Percentiles rank a stretch among this genome's conserved stretches.
Evolutionary conservation across 805 yeast genomes (phyloP).

Genomic region (Wickerhamiella brachini): DNA sequence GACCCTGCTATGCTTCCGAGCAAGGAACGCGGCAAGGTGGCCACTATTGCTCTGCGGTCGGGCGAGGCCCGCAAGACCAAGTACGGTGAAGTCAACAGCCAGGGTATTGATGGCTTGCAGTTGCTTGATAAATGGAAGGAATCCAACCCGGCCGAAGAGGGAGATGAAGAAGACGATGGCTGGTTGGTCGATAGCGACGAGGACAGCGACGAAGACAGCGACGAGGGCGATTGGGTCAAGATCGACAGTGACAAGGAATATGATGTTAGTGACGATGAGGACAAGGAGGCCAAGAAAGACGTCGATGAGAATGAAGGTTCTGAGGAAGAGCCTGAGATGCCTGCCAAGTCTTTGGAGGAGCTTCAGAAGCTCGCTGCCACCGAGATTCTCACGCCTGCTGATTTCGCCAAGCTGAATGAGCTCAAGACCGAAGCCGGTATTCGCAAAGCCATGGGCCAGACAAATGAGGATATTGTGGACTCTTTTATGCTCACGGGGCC

Average conservation of each 20-base stretch:
- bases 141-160: conserved; percentile 40
- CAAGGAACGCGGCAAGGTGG: conserved; percentile 88
- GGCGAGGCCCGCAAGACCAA: conserved; percentile 35
- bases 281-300: conserved; percentile 28
- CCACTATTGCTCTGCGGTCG: conserved; percentile 64
- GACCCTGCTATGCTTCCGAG: conserved; percentile 90
- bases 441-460: conserved; percentile 46
- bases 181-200: conserved; percentile 41
- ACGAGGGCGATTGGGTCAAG: conserved; percentile 71
- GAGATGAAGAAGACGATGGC: conserved; percentile 48
- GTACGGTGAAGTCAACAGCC: conserved; percentile 39
- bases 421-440: conserved; percentile 74
- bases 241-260: conserved; percentile 74
- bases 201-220: conserved; percentile 30
- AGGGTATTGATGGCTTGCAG: conserved; percentile 86
- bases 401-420: conserved; percentile 89
- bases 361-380: conserved; percentile 53
- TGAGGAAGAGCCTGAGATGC: conserved; percentile 17
- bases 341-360: conserved; percentile 24
- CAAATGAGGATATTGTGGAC: conserved; percentile 77
- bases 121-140: conserved; percentile 76
- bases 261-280: conserved; percentile 30
- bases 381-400: conserved; percentile 89
- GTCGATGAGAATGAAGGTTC: conserved; percentile 11
- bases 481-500: conserved; percentile 65